Evolutionary conservation across 768 basidiomycete genomes (phyloP), one percentile per base, ranked within the genome.

Genomic region (Pleurotus djamor): DNA sequence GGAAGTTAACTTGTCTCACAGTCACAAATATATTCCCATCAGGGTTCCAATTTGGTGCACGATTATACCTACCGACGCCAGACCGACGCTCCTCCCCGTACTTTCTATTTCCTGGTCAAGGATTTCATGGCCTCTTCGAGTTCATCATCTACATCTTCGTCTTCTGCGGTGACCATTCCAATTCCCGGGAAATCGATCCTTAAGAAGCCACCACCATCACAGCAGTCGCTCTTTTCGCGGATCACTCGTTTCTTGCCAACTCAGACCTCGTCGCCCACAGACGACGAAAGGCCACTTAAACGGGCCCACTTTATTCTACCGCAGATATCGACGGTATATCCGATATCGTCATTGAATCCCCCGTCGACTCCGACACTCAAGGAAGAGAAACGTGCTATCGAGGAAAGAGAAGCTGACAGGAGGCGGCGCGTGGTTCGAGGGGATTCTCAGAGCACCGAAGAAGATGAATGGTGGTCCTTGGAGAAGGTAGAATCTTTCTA

Each of bases 231-330:
- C 58, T 83, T 93, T 70, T 86, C 85, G 17, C 85, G 89, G 57
- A 80, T 92, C 68, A 87, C 86, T 47, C 84, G 86, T 59, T 87
- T 92, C 69, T 75, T 93, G 21, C 91, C 90, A 12, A 82, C 82
- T 0, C 75, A 74, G 33, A 58, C 74, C 3, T 67, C 64, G 28
- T 57, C 69, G n/a, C 61, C 66, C 8, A 63, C 72, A 52, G 83
- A 84, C 66, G 77, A 83, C 48, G 71, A 73, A 37, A 84, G 80
- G 66, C 84, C 91, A 9, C 79, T 96, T 62, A 94, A 92, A 68
- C 76, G 92, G 52, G 97, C 96, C 0, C 92, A 96, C 66, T 98
- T 98, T 69, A 91, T 96, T 63, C 77, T 97, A 10, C 92, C 92
- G 0, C 83, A 91, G 64, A 83, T 97, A 65, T 87, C 85, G 35